Conservation (phyloP, 2,329 filamentous ascomycete genomes). For the Ilyonectria sp. region DNA sequence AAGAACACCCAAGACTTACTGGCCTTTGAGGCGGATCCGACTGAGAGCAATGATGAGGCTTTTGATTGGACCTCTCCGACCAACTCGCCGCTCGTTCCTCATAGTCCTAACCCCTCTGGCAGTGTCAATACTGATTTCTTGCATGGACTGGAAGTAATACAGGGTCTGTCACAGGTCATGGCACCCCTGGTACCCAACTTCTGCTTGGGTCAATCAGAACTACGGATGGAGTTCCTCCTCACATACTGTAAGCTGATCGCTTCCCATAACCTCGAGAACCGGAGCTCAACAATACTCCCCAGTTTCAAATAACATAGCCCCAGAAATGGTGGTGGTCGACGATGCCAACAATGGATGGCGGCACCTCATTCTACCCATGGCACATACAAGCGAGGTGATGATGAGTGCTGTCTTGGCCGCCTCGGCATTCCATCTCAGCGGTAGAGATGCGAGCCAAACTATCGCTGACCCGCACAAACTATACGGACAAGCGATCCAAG, state of each 20-base stretch:
- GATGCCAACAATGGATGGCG: conserved; percentile 43
- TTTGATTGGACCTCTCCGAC: neutral
- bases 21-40: neutral
- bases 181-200: neutral
- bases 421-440: conserved; percentile 44
- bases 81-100: neutral
- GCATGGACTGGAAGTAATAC: neutral
- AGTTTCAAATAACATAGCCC: conserved; percentile 41
- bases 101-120: neutral
- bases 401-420: conserved; percentile 47
- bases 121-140: neutral
- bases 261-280: neutral
- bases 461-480: conserved; percentile 21
- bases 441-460: neutral
- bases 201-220: conserved; percentile 3
- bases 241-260: conserved; percentile 20
- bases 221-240: conserved; percentile 17
- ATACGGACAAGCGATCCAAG: conserved; percentile 33
- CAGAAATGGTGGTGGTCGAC: conserved; percentile 42
- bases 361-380: conserved; percentile 39
- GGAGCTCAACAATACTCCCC: neutral
- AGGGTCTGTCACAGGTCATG: neutral
- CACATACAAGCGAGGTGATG: conserved; percentile 35
- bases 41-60: neutral
- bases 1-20: neutral